Conservation (phyloP, 1,139 yeast species). For the Pichia sp. region DNA sequence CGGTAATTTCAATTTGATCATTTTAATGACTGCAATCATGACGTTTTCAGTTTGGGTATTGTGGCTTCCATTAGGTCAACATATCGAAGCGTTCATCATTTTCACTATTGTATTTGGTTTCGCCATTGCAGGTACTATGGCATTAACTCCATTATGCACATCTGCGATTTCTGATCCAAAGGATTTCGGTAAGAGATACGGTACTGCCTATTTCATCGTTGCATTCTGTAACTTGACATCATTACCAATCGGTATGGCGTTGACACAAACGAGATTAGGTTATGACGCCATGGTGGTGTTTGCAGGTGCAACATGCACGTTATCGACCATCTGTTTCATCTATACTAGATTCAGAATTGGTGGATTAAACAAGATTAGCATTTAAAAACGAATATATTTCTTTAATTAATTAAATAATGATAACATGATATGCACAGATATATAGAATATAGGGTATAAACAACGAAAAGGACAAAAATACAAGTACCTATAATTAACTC, state of each 20-base stretch:
- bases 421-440: no score
- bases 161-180: slow-evolving; percentile 48
- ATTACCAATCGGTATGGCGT: slow-evolving; percentile 50
- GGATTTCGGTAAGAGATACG: slow-evolving; percentile 50
- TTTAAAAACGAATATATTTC: background rate
- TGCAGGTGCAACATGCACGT: slow-evolving; percentile 36
- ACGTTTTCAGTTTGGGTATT: slow-evolving; percentile 39
- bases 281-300: slow-evolving; percentile 39
- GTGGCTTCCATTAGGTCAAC: slow-evolving; percentile 55
- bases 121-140: slow-evolving; percentile 47
- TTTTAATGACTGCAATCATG: slow-evolving; percentile 40
- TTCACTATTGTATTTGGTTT: slow-evolving; percentile 55
- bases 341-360: slow-evolving; percentile 25
- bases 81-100: slow-evolving; percentile 39
- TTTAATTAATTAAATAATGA: no score
- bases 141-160: slow-evolving; percentile 50
- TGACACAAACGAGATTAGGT: slow-evolving; percentile 33
- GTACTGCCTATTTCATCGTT: slow-evolving; percentile 45
- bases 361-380: slow-evolving; percentile 15
- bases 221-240: slow-evolving; percentile 46
- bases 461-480: background rate
- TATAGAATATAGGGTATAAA: no score
- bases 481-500: background rate
- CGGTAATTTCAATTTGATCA: slow-evolving; percentile 59
- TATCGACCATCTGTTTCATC: slow-evolving; percentile 31